Conservation (phyloP, 1,284 basidiomycete species). For the Cryptococcus maquisensis region DNA sequence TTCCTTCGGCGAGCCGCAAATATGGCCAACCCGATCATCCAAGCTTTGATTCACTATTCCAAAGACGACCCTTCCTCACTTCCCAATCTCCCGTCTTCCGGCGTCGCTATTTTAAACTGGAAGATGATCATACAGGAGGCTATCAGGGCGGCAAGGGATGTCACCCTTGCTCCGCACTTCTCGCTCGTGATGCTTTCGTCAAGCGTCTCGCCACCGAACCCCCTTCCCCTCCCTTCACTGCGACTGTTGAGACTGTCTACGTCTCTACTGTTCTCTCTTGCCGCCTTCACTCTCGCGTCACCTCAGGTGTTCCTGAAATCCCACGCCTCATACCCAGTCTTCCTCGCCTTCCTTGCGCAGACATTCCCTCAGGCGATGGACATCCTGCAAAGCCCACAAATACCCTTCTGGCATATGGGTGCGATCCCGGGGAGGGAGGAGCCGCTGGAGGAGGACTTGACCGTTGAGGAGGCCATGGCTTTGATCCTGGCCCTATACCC, state of each 20-base stretch:
- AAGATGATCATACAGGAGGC: slow-evolving; percentile 45
- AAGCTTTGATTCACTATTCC: slow-evolving; percentile 40
- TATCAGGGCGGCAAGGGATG: slow-evolving; percentile 43
- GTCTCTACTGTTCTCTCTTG: slow-evolving; percentile 39
- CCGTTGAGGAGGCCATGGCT: slow-evolving; percentile 42
- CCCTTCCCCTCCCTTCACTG: slow-evolving; percentile 44
- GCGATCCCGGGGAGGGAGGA: slow-evolving; percentile 27
- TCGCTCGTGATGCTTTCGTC: slow-evolving; percentile 46
- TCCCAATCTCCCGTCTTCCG: slow-evolving; percentile 34
- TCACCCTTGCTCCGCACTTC: slow-evolving; percentile 46
- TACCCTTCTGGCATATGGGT: slow-evolving; percentile 40
- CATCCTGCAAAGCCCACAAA: slow-evolving; percentile 28
- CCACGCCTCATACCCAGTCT: slow-evolving; percentile 34
- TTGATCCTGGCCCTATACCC: slow-evolving; percentile 46
- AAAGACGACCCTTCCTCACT: slow-evolving; percentile 42
- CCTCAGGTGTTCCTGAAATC: slow-evolving; percentile 39
- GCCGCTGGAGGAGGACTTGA: slow-evolving; percentile 37
- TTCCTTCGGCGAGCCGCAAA: slow-evolving; percentile 89
- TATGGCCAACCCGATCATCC: slow-evolving; percentile 53
- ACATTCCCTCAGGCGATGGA: slow-evolving; percentile 41
- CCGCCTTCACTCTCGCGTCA: slow-evolving; percentile 43
- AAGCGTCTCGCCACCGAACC: slow-evolving; percentile 27
- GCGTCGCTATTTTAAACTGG: slow-evolving; percentile 43
- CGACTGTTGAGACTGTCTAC: slow-evolving; percentile 42
- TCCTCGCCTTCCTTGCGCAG: slow-evolving; percentile 35